phyloP scores from a whole-genome alignment of 495 filamentous ascomycete genomes.

The Penicillium ochrochloron region DNA sequence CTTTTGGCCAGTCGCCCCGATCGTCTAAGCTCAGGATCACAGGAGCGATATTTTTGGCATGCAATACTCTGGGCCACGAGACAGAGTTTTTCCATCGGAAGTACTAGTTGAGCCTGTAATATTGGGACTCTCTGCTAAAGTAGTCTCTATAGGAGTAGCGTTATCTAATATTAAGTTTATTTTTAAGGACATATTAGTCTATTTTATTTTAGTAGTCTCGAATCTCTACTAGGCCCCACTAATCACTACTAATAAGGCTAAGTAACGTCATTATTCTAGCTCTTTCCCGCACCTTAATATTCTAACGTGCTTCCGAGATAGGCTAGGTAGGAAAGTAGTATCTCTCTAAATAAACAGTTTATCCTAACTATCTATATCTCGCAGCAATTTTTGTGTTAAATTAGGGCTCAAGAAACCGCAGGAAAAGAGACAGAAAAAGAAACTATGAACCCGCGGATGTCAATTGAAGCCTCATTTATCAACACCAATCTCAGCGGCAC shows the following conservation, averaged over 20 bases:
- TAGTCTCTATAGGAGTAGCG: not conserved
- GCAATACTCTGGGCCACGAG: no score
- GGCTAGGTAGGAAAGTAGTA: not conserved
- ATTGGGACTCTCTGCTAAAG: not conserved
- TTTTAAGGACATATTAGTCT: not conserved
- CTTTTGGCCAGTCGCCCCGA: no score
- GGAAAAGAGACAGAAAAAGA: not conserved
- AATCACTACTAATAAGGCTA: not conserved
- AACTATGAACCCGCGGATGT: not conserved
- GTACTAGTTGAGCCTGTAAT: no score
- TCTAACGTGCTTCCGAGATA: not conserved
- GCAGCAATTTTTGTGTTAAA: not conserved
- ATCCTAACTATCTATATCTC: not conserved
- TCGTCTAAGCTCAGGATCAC: no score
- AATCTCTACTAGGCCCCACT: not conserved
- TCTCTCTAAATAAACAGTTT: not conserved
- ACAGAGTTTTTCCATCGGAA: no score
- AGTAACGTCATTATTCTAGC: not conserved
- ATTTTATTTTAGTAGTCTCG: not conserved
- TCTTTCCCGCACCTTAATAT: slow-evolving; percentile 1
- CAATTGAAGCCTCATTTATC: not conserved
- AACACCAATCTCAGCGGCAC: not conserved
- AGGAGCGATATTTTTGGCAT: no score
- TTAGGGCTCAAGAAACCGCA: not conserved
- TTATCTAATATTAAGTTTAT: not conserved